Evolutionary conservation across 2,329 filamentous ascomycete species (phyloP).

Genomic region (Akanthomyces lecanii): DNA sequence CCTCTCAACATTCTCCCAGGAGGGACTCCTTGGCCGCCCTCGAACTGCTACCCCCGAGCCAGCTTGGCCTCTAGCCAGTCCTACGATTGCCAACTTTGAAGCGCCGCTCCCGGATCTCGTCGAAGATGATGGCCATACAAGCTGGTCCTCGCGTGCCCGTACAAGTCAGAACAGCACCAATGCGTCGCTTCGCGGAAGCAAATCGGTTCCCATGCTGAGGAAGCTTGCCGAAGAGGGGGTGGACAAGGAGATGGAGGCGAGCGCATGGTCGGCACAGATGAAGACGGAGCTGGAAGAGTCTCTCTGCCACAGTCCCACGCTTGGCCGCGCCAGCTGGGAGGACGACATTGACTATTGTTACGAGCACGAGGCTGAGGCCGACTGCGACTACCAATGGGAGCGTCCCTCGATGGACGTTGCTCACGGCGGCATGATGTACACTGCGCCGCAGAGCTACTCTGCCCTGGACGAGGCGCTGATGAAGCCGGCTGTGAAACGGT

Average conservation of each 20-base stretch:
- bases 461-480: constrained; percentile 25
- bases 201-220: constrained; percentile 53
- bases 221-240: constrained; percentile 32
- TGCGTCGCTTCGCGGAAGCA: constrained; percentile 50
- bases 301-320: constrained; percentile 27
- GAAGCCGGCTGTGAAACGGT: constrained; percentile 22
- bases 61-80: constrained; percentile 38
- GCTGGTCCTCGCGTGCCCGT: constrained; percentile 35
- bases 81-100: constrained; percentile 32
- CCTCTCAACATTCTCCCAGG: constrained; percentile 25
- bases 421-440: constrained; percentile 19
- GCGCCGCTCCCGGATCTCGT: constrained; percentile 54
- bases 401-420: constrained; percentile 48
- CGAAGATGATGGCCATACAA: constrained; percentile 56
- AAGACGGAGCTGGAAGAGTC: constrained; percentile 19
- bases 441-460: constrained; percentile 3
- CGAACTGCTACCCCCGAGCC: constrained; percentile 36
- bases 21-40: constrained; percentile 36
- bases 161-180: constrained; percentile 44
- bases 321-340: constrained; percentile 55
- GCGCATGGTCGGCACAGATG: background rate
- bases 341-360: constrained; percentile 69
- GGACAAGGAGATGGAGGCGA: constrained; percentile 16
- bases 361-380: constrained; percentile 62
- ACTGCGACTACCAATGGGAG: constrained; percentile 65